Evolutionary conservation across 768 basidiomycete species (phyloP).

Genomic region (Steccherinum ochraceum): DNA sequence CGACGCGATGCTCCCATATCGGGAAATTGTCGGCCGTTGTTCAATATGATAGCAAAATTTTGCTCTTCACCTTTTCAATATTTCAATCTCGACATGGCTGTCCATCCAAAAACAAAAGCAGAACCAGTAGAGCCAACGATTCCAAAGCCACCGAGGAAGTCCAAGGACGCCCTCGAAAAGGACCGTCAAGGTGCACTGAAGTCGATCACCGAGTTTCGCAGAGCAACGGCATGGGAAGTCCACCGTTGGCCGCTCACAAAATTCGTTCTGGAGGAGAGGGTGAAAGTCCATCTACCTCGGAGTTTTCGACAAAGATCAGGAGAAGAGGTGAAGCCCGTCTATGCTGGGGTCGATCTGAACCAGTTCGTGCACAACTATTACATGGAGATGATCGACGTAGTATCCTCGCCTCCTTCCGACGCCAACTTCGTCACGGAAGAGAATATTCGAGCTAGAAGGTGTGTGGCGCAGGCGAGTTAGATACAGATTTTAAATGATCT

Average conservation of each 20-base stretch:
- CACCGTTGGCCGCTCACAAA: constrained; percentile 35
- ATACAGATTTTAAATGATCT: neutral
- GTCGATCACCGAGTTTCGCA: constrained; percentile 21
- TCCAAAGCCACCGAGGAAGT: neutral
- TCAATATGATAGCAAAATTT: too few relatives aligned
- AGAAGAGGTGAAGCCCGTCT: constrained; percentile 26
- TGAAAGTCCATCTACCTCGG: constrained; percentile 33
- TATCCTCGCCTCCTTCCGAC: constrained; percentile 8
- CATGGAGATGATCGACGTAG: constrained; percentile 14
- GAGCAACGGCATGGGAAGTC: constrained; percentile 33
- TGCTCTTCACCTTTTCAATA: too few relatives aligned
- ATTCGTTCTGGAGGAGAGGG: constrained; percentile 22
- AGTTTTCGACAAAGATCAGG: constrained; percentile 32
- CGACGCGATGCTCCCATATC: too few relatives aligned
- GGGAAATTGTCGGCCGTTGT: too few relatives aligned
- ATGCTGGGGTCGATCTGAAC: constrained; percentile 31
- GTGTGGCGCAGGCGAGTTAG: constrained; percentile 1
- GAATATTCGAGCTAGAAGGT: constrained; percentile 26
- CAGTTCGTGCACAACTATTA: constrained; percentile 29
- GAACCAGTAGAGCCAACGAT: neutral
- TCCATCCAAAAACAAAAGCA: neutral
- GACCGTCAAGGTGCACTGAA: constrained; percentile 17
- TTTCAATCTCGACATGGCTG: too few relatives aligned
- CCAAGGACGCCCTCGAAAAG: neutral
- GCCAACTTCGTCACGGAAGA: constrained; percentile 31